Evolutionary conservation across 2,329 filamentous ascomycete genomes (phyloP).

Genomic region (Immersiporthe knoxdaviesiana): DNA sequence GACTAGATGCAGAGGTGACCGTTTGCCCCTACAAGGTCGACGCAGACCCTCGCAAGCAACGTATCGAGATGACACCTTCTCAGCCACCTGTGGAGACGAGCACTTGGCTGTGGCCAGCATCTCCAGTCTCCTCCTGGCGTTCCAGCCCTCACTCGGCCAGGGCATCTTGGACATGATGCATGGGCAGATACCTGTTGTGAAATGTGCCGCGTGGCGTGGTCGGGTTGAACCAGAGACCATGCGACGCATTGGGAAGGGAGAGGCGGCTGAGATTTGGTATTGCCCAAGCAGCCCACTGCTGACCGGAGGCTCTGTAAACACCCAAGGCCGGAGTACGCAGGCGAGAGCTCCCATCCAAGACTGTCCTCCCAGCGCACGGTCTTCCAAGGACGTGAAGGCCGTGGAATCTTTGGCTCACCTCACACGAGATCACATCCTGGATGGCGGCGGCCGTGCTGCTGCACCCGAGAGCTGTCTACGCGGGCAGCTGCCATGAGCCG

Average conservation of each 20-base stretch:
- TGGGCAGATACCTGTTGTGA: neutral
- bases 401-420: neutral
- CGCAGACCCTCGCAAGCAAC: neutral
- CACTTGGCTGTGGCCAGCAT: neutral
- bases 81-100: neutral
- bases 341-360: neutral
- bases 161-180: neutral
- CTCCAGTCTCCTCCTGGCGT: neutral
- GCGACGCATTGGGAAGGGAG: neutral
- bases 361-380: neutral
- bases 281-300: neutral
- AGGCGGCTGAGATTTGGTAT: neutral
- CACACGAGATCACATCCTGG: neutral
- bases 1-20: neutral
- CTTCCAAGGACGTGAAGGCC: neutral
- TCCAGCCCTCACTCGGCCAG: neutral
- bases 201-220: neutral
- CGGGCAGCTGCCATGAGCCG: neutral
- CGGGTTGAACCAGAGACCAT: neutral
- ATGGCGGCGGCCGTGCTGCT: neutral
- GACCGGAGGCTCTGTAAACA: neutral
- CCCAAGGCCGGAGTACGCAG: neutral
- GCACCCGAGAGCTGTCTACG: neutral
- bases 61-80: neutral
- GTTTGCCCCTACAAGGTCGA: neutral